phyloP scores from a whole-genome alignment of 345 rosid genomes.

The Conringia planisiliqua region DNA sequence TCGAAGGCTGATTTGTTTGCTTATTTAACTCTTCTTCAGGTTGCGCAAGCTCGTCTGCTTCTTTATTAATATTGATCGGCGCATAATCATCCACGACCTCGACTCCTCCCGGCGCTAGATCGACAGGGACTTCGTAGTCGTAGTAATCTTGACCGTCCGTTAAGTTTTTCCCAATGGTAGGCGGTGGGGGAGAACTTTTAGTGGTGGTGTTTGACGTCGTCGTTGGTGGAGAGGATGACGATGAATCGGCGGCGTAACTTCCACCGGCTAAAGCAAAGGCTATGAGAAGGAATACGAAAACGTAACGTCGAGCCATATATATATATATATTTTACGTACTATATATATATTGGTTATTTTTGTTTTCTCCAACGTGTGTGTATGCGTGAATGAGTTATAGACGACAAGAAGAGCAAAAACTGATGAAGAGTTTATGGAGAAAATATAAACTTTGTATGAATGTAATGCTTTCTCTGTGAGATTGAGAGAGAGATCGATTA shows the following conservation, averaged over 20 bases:
- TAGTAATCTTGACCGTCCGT: slow-evolving; percentile 19
- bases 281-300: slow-evolving; percentile 7
- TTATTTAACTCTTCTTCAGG: not conserved
- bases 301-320: slow-evolving; percentile 9
- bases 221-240: slow-evolving; percentile 17
- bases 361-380: not conserved
- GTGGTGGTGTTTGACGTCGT: slow-evolving; percentile 3
- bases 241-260: slow-evolving; percentile 11
- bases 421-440: not conserved
- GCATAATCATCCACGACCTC: slow-evolving; percentile 21
- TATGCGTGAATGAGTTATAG: not conserved
- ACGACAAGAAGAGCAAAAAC: not conserved
- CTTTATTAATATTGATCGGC: not conserved
- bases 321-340: not conserved
- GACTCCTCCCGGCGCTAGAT: slow-evolving; percentile 23
- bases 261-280: not conserved
- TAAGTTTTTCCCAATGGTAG: not conserved
- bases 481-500: not conserved
- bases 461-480: not conserved
- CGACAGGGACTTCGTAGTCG: slow-evolving; percentile 25
- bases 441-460: not conserved
- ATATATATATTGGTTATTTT: not conserved
- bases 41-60: slow-evolving; percentile 8
- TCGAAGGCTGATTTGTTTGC: not conserved
- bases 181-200: not conserved